A percentile compares a stretch with the other conserved stretches of the same genome.
Conservation (phyloP, 306 rosid genomes). For the Cicer pinnatifidum region DNA sequence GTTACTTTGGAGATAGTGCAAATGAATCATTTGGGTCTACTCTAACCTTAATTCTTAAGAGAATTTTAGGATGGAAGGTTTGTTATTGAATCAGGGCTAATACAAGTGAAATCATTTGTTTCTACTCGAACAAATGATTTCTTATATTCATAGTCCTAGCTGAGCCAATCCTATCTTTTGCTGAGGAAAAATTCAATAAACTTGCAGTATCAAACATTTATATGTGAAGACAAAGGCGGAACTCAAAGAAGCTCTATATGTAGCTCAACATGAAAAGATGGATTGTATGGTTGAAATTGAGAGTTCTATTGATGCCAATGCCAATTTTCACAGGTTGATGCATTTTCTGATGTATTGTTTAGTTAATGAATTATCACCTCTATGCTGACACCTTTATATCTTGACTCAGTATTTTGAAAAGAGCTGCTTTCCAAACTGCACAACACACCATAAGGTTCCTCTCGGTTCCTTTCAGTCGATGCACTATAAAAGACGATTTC, state of each 20-base stretch:
- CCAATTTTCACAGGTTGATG: slow-evolving; percentile 83
- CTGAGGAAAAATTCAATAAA: slow-evolving; percentile 44
- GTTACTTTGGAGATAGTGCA: slow-evolving; percentile 14
- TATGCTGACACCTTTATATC: slow-evolving; percentile 40
- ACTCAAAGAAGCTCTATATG: slow-evolving; percentile 66
- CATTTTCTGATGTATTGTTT: slow-evolving; percentile 35
- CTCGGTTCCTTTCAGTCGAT: slow-evolving; percentile 48
- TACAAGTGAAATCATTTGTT: background rate
- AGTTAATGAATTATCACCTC: slow-evolving; percentile 36
- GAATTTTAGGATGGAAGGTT: background rate
- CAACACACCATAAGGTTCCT: slow-evolving; percentile 56
- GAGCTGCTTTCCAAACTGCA: slow-evolving; percentile 61
- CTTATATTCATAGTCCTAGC: slow-evolving; percentile 31
- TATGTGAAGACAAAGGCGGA: slow-evolving; percentile 72
- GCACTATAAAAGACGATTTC: slow-evolving; percentile 45
- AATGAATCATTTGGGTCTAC: slow-evolving; percentile 1
- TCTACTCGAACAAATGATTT: background rate
- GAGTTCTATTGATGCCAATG: slow-evolving; percentile 79
- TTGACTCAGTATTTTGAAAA: slow-evolving; percentile 64
- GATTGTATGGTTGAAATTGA: slow-evolving; percentile 81
- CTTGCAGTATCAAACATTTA: slow-evolving; percentile 77
- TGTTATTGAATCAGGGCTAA: slow-evolving; percentile 1
- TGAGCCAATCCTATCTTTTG: slow-evolving; percentile 34
- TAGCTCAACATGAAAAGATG: slow-evolving; percentile 57
- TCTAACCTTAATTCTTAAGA: slow-evolving; percentile 14